Conservation (phyloP, 2,329 filamentous ascomycete genomes). For the Xylaria sp. region DNA sequence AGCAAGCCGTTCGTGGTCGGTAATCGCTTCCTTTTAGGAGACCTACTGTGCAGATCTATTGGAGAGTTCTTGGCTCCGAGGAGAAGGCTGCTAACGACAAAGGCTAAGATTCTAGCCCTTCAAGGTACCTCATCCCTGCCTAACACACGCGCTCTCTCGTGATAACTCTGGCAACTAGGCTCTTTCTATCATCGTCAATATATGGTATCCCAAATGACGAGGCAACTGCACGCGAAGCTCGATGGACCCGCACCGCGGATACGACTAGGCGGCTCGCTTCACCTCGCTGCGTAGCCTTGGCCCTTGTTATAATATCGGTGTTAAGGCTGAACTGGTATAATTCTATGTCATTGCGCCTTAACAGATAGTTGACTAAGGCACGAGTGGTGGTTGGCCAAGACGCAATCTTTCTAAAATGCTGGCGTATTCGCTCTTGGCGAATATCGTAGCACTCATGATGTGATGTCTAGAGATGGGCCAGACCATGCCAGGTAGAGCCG, state of each 20-base stretch:
- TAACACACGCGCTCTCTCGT: conserved; percentile 23
- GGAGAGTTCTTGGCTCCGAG: conserved; percentile 28
- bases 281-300: not conserved
- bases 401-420: conserved; percentile 17
- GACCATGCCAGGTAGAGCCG: not conserved
- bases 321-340: conserved; percentile 19
- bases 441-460: not conserved
- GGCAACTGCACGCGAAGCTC: not conserved
- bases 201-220: not conserved
- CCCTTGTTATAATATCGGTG: conserved; percentile 24
- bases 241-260: conserved; percentile 1
- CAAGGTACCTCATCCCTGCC: conserved; percentile 14
- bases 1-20: conserved; percentile 14
- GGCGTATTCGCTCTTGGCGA: conserved; percentile 24
- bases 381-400: conserved; percentile 15
- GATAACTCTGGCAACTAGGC: not conserved
- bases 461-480: not conserved
- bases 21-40: not conserved
- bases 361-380: conserved; percentile 24
- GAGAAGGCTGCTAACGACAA: not conserved
- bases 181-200: not conserved
- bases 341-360: conserved; percentile 7
- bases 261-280: conserved; percentile 14
- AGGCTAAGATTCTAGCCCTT: not conserved
- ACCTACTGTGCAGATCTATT: conserved; percentile 12